Evolutionary conservation across 2,329 filamentous ascomycete genomes (phyloP).

Genomic region (Scolecobasidium constrictum): DNA sequence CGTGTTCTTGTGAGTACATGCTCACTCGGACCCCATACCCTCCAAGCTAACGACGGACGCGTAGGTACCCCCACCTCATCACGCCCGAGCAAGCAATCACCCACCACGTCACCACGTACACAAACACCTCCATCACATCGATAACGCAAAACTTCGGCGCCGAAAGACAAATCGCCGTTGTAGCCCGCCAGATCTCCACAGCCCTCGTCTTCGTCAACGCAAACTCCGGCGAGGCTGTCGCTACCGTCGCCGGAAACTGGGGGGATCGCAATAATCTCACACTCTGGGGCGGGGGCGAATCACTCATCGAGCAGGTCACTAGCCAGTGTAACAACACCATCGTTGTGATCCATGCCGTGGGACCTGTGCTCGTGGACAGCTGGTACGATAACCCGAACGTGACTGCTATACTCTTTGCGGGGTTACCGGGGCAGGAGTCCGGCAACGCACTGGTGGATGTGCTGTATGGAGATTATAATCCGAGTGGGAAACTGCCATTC

Average conservation of each 20-base stretch:
- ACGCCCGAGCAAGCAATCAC: slow-evolving; percentile 20
- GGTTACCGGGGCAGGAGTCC: slow-evolving; percentile 31
- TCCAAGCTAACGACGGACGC: too few relatives aligned
- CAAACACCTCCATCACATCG: too few relatives aligned
- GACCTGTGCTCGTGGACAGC: slow-evolving; percentile 22
- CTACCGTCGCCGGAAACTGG: slow-evolving; percentile 32
- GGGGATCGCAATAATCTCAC: slow-evolving; percentile 39
- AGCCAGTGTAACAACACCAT: slow-evolving; percentile 25
- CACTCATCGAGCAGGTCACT: slow-evolving; percentile 27
- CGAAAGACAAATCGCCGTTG: too few relatives aligned
- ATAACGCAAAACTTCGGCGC: too few relatives aligned
- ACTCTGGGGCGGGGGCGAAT: slow-evolving; percentile 34
- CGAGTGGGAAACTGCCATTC: slow-evolving; percentile 47
- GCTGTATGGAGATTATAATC: slow-evolving; percentile 31
- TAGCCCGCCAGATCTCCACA: too few relatives aligned
- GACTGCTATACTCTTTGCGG: slow-evolving; percentile 28
- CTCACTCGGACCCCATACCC: too few relatives aligned
- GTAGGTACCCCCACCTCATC: too few relatives aligned
- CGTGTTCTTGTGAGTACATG: too few relatives aligned
- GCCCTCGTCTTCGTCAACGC: slow-evolving; percentile 39
- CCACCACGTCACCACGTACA: too few relatives aligned
- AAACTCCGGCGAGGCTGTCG: slow-evolving; percentile 38
- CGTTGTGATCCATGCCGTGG: slow-evolving; percentile 27
- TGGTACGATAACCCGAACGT: slow-evolving; percentile 26
- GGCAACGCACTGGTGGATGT: slow-evolving; percentile 36